Evolutionary conservation across 1,284 basidiomycete genomes (phyloP).

Genomic region (Pseudozyma sp.): DNA sequence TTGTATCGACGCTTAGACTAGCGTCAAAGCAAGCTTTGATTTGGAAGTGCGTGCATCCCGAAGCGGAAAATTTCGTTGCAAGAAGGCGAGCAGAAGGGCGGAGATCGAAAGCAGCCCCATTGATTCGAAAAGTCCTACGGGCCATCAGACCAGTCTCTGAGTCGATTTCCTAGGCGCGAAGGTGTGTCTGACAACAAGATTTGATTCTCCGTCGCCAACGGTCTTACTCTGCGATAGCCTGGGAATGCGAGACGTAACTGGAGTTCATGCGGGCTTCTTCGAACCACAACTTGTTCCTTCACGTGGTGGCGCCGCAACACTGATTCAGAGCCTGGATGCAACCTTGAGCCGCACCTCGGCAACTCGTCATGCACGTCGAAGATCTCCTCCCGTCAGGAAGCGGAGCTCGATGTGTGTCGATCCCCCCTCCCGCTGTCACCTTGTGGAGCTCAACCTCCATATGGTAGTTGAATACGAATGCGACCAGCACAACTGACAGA

Average conservation of each 20-base stretch:
- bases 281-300: neutral
- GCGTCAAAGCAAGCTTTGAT: too few species aligned
- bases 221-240: neutral
- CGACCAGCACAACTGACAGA: too few species aligned
- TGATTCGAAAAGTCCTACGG: too few species aligned
- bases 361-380: conserved; percentile 9
- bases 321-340: neutral
- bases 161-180: too few species aligned
- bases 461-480: too few species aligned
- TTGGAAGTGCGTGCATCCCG: too few species aligned
- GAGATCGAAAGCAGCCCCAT: too few species aligned
- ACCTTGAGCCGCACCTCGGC: conserved; percentile 2
- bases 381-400: conserved; percentile 2
- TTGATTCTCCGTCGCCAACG: neutral
- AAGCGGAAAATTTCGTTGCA: too few species aligned
- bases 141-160: too few species aligned
- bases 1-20: too few species aligned
- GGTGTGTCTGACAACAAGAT: neutral
- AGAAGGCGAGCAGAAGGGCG: too few species aligned
- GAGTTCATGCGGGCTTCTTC: too few species aligned
- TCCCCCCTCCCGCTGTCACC: neutral
- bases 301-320: neutral
- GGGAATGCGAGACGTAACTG: neutral
- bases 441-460: neutral
- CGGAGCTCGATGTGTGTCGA: neutral